These are phyloP conservation scores for Maudiozyma barnettii DNA, from an alignment of 805 yeast species.

Conservation along the genomic window DNA sequence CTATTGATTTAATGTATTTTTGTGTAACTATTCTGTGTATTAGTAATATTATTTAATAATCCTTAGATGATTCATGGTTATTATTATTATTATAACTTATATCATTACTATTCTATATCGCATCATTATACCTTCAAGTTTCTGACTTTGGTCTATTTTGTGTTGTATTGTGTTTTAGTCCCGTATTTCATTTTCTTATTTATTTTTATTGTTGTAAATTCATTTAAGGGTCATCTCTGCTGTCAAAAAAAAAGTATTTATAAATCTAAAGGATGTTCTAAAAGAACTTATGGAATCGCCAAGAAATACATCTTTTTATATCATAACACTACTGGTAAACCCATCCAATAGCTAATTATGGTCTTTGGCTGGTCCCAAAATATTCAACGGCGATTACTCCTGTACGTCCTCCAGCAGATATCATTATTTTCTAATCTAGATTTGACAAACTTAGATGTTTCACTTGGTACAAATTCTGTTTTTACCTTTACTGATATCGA, in stretches of 20 bases:
- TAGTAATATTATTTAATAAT: no score
- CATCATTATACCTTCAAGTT: no score
- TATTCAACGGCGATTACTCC: conserved; percentile 70
- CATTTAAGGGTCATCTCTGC: background rate
- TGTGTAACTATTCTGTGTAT: no score
- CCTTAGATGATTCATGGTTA: no score
- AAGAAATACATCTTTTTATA: no score
- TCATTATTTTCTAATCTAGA: conserved; percentile 76
- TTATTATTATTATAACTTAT: no score
- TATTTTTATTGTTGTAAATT: background rate
- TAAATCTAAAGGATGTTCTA: no score
- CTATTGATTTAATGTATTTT: no score
- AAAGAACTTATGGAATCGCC: no score
- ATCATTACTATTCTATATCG: no score
- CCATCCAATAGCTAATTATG: conserved; percentile 2
- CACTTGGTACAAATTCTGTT: conserved; percentile 49
- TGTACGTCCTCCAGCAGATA: conserved; percentile 72
- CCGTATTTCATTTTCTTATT: background rate
- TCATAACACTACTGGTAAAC: background rate
- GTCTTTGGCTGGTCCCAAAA: conserved; percentile 71
- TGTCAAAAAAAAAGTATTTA: background rate
- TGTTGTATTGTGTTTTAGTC: background rate
- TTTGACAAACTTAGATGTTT: conserved; percentile 70
- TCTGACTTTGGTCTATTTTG: no score
- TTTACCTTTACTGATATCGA: conserved; percentile 51